Percentiles rank a stretch among this genome's conserved stretches.
Conservation (phyloP, 805 yeast genomes). For the Candida incommunis region DNA sequence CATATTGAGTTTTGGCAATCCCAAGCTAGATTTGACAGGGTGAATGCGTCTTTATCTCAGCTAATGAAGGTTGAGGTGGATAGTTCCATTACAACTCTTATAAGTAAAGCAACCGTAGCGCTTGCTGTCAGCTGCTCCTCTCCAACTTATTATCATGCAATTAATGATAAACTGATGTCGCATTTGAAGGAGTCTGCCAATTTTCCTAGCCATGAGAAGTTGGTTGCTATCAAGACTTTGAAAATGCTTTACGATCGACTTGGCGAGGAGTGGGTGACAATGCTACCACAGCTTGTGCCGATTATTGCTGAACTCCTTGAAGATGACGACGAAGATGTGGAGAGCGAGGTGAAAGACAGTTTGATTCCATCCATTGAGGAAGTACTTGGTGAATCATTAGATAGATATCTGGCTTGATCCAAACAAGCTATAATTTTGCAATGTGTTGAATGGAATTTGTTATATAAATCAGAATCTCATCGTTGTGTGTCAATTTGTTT, state of each 20-base stretch:
- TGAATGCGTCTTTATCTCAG: conserved; percentile 44
- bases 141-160: conserved; percentile 53
- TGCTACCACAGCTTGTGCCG: conserved; percentile 91
- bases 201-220: conserved; percentile 37
- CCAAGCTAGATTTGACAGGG: conserved; percentile 65
- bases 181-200: conserved; percentile 53
- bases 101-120: conserved; percentile 68
- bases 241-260: conserved; percentile 76
- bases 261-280: conserved; percentile 87
- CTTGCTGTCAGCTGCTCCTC: conserved; percentile 48
- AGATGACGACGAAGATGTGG: conserved; percentile 90
- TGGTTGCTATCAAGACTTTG: conserved; percentile 70
- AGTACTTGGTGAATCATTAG: conserved; percentile 89
- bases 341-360: conserved; percentile 78
- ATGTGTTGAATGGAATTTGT: too few relatives aligned
- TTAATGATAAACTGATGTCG: conserved; percentile 48
- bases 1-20: conserved; percentile 93
- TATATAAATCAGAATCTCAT: too few relatives aligned
- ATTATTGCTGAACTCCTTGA: conserved; percentile 88
- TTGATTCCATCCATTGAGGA: conserved; percentile 82
- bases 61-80: conserved; percentile 55
- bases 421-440: too few relatives aligned
- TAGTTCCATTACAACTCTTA: conserved; percentile 58
- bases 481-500: too few relatives aligned
- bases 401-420: conserved; percentile 26